These are phyloP conservation scores for Ustilago trichophora DNA, from an alignment of 1,284 basidiomycete genomes.

Conservation along the genomic window DNA sequence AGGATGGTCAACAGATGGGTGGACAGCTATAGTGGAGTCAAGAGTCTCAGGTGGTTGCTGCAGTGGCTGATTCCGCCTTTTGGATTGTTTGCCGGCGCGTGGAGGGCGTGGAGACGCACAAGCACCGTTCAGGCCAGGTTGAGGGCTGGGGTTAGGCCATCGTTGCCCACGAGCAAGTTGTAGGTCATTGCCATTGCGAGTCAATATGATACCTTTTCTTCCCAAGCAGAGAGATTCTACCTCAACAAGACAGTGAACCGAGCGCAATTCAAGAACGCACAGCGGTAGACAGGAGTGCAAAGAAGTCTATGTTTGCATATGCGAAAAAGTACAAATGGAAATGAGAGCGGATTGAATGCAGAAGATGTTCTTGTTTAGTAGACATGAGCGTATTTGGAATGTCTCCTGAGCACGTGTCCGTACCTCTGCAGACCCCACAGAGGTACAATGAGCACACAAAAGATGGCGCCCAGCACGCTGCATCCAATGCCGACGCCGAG, in stretches of 20 bases:
- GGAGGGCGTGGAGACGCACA: conserved; percentile 41
- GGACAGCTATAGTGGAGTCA: conserved; percentile 67
- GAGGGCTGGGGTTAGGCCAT: conserved; percentile 7
- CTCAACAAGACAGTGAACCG: too few relatives aligned
- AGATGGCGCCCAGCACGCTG: conserved; percentile 41
- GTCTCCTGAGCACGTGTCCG: conserved; percentile 34
- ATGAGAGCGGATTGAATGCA: background rate
- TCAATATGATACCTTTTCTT: too few relatives aligned
- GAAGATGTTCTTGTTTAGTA: conserved; percentile 11
- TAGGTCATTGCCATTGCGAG: too few relatives aligned
- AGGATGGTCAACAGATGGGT: conserved; percentile 73
- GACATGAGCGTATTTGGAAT: conserved; percentile 50
- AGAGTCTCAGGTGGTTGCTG: conserved; percentile 76
- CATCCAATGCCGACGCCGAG: conserved; percentile 35
- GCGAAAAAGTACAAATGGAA: background rate
- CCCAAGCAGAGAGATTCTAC: too few relatives aligned
- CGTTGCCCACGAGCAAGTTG: conserved; percentile 25
- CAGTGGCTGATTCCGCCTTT: conserved; percentile 82
- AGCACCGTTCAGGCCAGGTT: conserved; percentile 23
- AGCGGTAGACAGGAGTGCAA: background rate
- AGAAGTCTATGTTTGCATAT: conserved; percentile 5
- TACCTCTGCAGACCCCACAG: conserved; percentile 43
- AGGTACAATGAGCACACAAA: conserved; percentile 28
- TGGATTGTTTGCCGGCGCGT: conserved; percentile 69
- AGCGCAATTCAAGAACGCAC: too few relatives aligned